Base-by-base conservation (phyloP, 208 protist species). In the Herpetomonas samuelpessoai region DNA sequence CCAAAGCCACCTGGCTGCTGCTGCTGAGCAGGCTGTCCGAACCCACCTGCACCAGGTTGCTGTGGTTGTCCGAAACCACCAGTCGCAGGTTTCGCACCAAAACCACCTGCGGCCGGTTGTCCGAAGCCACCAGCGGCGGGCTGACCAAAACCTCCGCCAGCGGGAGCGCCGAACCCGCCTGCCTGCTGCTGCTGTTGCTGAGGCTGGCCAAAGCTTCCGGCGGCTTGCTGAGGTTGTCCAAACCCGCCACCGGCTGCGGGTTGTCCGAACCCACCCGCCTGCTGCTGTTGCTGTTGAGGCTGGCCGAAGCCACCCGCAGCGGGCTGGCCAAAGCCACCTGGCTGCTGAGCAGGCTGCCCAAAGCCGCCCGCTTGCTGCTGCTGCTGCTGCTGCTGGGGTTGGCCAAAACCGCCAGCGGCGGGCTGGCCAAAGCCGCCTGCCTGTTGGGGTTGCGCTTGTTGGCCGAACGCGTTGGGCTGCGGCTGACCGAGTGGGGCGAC, bases 341-440 rank as follows among this genome's bases (percentile, higher is more conserved):
- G 39, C 25, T 31, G 14, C 19, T 51, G n/a, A 4, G 38, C 41
- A 19, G 50, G 31, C 65, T 83, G 76, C 28, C 69, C 74, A 58
- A 88, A 87, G n/a, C 73, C 81, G 44, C 56, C 57, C 18, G 76
- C 50, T 27, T 4, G 48, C 18, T 71, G 68, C 49, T 62, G 68
- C 39, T 59, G 68, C 49, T 62, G 68, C 39, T 59, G 57, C 28
- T 46, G 65, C 60, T 41, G 41, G 50, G 35, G 70, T 57, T 83
- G 76, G 12, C 76, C 76, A 55, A 83, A 83, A n/a, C 66, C 76
- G 19, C 50, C 54, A 28, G 56, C 49, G 16, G 59, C 31, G 7
- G 18, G 68, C 45, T 83, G 76, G 22, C 71, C 72, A 67, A 83
- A 82, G 6, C 71, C 71, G n/a, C 45, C 61, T 38, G 65, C 22